Base-by-base conservation (phyloP, 2,329 filamentous ascomycete genomes). In the Penicillium concentricum region DNA sequence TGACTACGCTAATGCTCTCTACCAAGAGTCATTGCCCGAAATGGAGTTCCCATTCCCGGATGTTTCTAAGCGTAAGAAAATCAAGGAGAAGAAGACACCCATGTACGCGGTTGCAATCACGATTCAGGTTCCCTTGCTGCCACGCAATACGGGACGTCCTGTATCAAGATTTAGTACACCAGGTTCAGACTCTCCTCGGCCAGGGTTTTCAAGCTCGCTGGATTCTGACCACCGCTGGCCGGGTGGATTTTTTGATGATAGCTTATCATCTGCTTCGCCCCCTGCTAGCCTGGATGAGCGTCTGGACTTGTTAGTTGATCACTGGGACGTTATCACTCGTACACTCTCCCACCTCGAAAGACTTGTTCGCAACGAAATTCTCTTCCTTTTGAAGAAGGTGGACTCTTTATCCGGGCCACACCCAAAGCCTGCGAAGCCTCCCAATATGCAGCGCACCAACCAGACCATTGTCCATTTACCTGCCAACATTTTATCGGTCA, bases 41-140 rank as follows among this genome's bases (percentile, higher is more conserved):
- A 59, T 66, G 20, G 73, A 70, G 4, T 75, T 72, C 51, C 72
- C 75, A 0, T 76, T 76, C 41, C 71, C 72, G 10, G 74, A 76
- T 39, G 58, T 71, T 22, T 62, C 63, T 9, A 78, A 78, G 60
- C 72, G 74, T 37, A 76, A 74, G 48, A 80, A 80, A 61, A 73
- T 79, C 22, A 79, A 80, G 58, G 79, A 80, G 59, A 78, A 79
- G 67, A 81, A 81, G 65, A 83, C 80, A 2, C 83, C 83, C 5
- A 84, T 84, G 76, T 86, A 83, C 68, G 83, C 82, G 16, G 81
- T 85, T 46, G 81, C 81, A 12, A 79, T 85, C 30, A 80, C 83
- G 2, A 72, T 85, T 16, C 81, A 84, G 56, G 76, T 85, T 12
- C 82, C 82, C 7, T 60, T 77, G 20, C 35, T 74, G 60, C 59